These are phyloP conservation scores for Phalaenopsis hybrid DNA, from an alignment of 116 monocot species.

Conservation along the genomic window DNA sequence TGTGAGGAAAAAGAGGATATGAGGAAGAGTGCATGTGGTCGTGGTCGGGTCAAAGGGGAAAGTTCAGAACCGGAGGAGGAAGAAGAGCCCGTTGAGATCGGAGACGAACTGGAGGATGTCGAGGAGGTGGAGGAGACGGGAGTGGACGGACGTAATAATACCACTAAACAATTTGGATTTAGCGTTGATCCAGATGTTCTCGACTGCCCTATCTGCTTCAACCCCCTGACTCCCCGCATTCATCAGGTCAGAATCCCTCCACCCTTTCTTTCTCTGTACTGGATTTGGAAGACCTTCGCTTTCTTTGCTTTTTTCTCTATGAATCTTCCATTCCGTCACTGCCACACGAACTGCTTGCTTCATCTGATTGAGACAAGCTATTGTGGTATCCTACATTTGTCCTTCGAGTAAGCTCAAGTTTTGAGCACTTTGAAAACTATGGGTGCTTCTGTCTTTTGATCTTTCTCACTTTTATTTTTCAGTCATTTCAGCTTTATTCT, in stretches of 20 bases:
- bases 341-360: too few species aligned
- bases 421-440: too few species aligned
- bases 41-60: background rate
- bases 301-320: too few species aligned
- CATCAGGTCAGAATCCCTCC: conserved; percentile 33
- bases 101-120: background rate
- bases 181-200: conserved; percentile 52
- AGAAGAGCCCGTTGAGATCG: background rate
- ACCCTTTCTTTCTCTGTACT: background rate
- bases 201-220: conserved; percentile 64
- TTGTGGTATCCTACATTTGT: too few species aligned
- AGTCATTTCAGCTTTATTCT: too few species aligned
- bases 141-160: background rate
- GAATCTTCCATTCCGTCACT: too few species aligned
- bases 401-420: too few species aligned
- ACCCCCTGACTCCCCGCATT: conserved; percentile 40
- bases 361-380: too few species aligned
- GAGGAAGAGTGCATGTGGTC: background rate
- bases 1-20: background rate
- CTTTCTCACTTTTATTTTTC: too few species aligned
- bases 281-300: too few species aligned
- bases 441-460: too few species aligned
- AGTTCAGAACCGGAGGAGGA: too few species aligned
- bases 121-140: background rate
- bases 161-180: background rate